These are phyloP conservation scores for Candida sanyaensis DNA, from an alignment of 1,139 yeast species.

Conservation along the genomic window DNA sequence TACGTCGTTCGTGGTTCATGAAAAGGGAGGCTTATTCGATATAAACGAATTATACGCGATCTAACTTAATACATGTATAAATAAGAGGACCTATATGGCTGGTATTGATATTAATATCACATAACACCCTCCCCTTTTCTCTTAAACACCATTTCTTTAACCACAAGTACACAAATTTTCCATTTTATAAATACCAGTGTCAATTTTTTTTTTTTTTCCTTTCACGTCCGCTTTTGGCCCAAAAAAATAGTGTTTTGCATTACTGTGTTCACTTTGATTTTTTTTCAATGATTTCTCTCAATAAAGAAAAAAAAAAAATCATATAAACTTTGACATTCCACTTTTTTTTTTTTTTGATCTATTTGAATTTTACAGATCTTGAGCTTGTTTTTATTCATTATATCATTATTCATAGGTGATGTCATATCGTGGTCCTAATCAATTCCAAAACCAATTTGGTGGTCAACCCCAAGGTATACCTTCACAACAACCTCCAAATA, in stretches of 20 bases:
- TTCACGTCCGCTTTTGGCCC: not conserved
- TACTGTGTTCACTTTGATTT: constrained; percentile 5
- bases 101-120: too few relatives aligned
- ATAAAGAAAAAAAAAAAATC: not conserved
- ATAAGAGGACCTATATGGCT: too few relatives aligned
- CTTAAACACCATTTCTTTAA: not conserved
- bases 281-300: not conserved
- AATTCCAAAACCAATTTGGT: constrained; percentile 33
- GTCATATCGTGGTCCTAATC: constrained; percentile 40
- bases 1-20: not conserved
- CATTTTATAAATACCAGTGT: not conserved
- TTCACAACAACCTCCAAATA: constrained; percentile 17
- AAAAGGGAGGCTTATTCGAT: not conserved
- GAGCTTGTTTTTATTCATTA: not conserved
- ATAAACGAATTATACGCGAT: too few relatives aligned
- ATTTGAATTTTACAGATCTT: not conserved
- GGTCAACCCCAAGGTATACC: constrained; percentile 16
- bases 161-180: not conserved
- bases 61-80: too few relatives aligned
- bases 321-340: constrained; percentile 1
- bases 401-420: constrained; percentile 13
- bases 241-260: constrained; percentile 1
- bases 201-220: not conserved
- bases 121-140: not conserved
- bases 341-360: not conserved